Evolutionary conservation across 164 flowering plant genomes (phyloP), one percentile per base, ranked within the genome.

Genomic region (Stephania cephalantha): DNA sequence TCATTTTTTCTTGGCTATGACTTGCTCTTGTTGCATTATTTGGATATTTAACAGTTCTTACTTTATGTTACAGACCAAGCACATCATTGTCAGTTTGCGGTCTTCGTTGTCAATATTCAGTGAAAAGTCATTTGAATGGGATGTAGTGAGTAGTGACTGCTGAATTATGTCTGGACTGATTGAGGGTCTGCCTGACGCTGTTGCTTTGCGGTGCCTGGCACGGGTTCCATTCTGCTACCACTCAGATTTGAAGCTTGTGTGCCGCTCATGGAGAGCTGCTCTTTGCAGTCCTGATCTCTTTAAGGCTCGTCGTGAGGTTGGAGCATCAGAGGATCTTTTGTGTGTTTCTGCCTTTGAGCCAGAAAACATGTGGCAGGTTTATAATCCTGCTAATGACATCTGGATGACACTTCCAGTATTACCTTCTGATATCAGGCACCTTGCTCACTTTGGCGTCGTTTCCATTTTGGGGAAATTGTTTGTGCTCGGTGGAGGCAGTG

Each of bases 161-260:
- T 77, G 65, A 58, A 80, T 64, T 10, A 92, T 94, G 98, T 87
- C 98, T 81, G 95, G 79, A 73, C 78, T 95, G 77, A 93, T 93
- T 81, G 95, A 95, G 76, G 99, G 98, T 72, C 97, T 95, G 63
- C 99, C 99, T n/a, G 94, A 93, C 68, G 97, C 92, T 50, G 93
- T 95, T 77, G 92, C 92, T 72, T 83, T 95, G 15, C 83, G 89
- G 75, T 95, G 99, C 81, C 95, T 95, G 74, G 99, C 97, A 35
- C 85, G 90, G 63, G 94, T 95, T 74, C 99, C 99, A 18, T 89
- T 90, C 76, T 79, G 82, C 76, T 87, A 86, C 64, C 86, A 89
- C 76, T 90, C 94, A 3, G 87, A 75, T 74, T 81, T 95, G 79
- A 88, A 89, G 85, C 88, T 90, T 71, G 99, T 95, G 80, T 93